A percentile compares a stretch with the other conserved stretches of the same genome.
Evolutionary conservation across 441 rosid genomes (phyloP).

Genomic region (Iberis amara): DNA sequence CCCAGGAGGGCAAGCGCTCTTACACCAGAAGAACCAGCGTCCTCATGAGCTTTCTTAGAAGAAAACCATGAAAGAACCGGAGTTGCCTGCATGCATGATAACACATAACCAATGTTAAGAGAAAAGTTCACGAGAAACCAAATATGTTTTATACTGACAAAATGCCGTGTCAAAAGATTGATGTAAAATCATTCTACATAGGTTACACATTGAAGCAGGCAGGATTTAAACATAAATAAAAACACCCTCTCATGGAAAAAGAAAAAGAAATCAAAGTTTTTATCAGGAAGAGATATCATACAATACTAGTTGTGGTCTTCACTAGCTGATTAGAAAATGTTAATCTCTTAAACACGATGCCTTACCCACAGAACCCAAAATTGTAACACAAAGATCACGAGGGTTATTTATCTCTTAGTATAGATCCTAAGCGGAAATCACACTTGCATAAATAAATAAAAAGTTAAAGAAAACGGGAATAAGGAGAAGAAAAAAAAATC

Average conservation of each 20-base stretch:
- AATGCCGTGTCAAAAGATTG: not conserved
- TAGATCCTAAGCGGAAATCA: constrained; percentile 12
- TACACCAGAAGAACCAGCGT: constrained; percentile 46
- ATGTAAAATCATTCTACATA: no score
- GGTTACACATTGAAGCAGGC: no score
- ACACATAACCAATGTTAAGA: not conserved
- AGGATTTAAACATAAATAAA: no score
- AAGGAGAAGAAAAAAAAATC: not conserved
- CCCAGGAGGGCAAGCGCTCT: constrained; percentile 75
- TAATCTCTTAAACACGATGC: no score
- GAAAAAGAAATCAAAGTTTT: no score
- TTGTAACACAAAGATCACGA: not conserved
- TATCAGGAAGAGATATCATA: no score
- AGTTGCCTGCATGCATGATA: constrained; percentile 54
- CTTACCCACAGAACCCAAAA: not conserved
- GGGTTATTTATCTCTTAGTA: not conserved
- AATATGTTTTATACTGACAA: not conserved
- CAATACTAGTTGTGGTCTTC: not conserved
- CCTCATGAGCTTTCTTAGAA: constrained; percentile 61
- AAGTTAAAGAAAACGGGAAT: not conserved
- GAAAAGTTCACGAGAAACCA: not conserved
- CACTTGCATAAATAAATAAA: not conserved
- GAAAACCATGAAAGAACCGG: constrained; percentile 47
- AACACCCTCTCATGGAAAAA: no score
- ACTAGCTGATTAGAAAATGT: no score